Conservation (phyloP, 2,329 filamentous ascomycete genomes). For the Penicillium sclerotiorum region DNA sequence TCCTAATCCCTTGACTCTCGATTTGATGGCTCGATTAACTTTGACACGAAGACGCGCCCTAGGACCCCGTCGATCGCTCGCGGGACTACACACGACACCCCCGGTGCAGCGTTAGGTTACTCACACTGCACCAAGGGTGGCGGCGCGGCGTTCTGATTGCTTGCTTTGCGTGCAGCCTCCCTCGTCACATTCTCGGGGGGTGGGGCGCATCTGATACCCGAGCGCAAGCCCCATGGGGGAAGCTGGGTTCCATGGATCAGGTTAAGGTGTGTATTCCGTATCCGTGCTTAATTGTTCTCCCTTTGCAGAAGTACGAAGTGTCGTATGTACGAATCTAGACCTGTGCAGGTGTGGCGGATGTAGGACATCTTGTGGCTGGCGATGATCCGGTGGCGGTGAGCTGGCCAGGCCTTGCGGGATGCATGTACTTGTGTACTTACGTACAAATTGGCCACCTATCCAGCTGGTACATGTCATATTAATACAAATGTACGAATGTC, state of each 20-base stretch:
- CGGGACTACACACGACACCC: background rate
- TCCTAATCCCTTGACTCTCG: background rate
- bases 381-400: slow-evolving; percentile 1
- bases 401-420: background rate
- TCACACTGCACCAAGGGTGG: slow-evolving; percentile 14
- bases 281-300: background rate
- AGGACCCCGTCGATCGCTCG: slow-evolving; percentile 1
- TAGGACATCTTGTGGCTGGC: slow-evolving; percentile 6
- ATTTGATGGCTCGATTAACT: background rate
- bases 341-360: slow-evolving; percentile 10
- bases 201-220: slow-evolving; percentile 10
- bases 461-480: background rate
- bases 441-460: too few species aligned
- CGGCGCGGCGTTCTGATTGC: slow-evolving; percentile 5
- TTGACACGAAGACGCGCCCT: background rate
- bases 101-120: slow-evolving; percentile 11
- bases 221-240: slow-evolving; percentile 14
- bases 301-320: background rate
- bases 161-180: slow-evolving; percentile 3
- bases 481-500: too few species aligned
- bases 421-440: background rate
- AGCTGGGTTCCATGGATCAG: slow-evolving; percentile 6
- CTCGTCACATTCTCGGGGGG: slow-evolving; percentile 13
- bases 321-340: background rate
- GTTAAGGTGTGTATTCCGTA: background rate